Base-by-base conservation (phyloP, 2,329 filamentous ascomycete species). In the Magnaporthiopsis rhizophila region DNA sequence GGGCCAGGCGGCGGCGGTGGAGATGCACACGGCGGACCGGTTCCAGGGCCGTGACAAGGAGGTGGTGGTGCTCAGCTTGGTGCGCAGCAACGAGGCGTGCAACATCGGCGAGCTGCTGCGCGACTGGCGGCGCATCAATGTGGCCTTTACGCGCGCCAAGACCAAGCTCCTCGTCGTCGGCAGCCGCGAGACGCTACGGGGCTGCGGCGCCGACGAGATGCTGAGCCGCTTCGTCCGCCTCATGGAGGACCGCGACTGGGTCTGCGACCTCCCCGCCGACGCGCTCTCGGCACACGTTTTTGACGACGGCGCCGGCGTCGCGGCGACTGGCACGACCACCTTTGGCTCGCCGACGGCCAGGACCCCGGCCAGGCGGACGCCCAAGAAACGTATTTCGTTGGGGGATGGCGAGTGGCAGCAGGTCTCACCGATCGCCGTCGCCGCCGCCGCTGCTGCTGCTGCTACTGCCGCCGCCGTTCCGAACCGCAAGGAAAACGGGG, bases 1-100 rank as follows among this genome's bases (percentile, higher is more conserved):
- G 60, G 56, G 13, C 45, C 26, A 12, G 59, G 45, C 8, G 63
- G 34, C 2, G 66, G 32, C 61, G 21, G 87, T 99, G 1, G 95
- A 99, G 76, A 92, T 98, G 83, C 92, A 99, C 76, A 98, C 95
- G 0, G 93, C 95, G 3, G 95, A 99, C 76, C 92, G 94, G 59
- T 99, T 97, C 75, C 95, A 99, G 74, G 95, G 95, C 8, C 86
- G 95, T 12, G 95, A 99, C 77, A 99, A 99, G 74, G 92, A 97
- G 72, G 88, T 96, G 3, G 85, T 98, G 0, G 86, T 99, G 18
- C 83, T 99, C 11, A 91, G 87, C 64, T 88, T 96, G 36, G 95
- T 98, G 18, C 86, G 95, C 36, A 94, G 87, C 73, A 99, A 99
- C 71, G 87, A 93, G 28, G 83, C 84, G 1, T 86, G 88, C 67